These are phyloP conservation scores for Lachnellula subtilissima DNA, from an alignment of 2,329 filamentous ascomycete species.

Conservation along the genomic window DNA sequence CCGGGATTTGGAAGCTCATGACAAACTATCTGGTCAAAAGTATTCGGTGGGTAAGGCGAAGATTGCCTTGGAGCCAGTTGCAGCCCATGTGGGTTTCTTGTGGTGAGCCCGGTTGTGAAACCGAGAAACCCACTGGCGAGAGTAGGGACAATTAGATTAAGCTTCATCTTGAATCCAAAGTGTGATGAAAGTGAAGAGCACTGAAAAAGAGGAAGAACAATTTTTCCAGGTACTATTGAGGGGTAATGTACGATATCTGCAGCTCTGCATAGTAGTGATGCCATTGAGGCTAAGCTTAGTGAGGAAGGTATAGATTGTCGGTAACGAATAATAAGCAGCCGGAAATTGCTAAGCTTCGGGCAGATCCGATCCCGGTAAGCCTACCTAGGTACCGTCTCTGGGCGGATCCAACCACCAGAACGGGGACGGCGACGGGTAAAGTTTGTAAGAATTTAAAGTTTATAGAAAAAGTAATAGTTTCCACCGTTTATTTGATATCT, in stretches of 20 bases:
- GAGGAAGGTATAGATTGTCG: slow-evolving; percentile 1
- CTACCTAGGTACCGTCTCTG: no score
- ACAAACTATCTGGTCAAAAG: slow-evolving; percentile 21
- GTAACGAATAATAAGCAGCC: not conserved
- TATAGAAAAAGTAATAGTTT: no score
- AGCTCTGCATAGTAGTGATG: not conserved
- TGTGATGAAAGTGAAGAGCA: not conserved
- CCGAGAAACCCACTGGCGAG: slow-evolving; percentile 6
- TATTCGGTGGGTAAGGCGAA: slow-evolving; percentile 15
- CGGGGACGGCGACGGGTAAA: no score
- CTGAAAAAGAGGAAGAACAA: not conserved
- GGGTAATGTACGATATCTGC: not conserved
- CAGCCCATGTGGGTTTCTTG: not conserved
- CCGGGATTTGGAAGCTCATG: not conserved
- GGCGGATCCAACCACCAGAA: no score
- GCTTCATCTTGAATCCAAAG: not conserved
- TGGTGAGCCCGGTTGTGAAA: slow-evolving; percentile 1
- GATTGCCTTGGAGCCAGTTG: not conserved
- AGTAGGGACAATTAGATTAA: slow-evolving; percentile 2
- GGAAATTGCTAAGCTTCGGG: not conserved
- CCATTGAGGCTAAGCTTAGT: slow-evolving; percentile 4
- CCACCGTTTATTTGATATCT: no score
- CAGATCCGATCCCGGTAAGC: not conserved
- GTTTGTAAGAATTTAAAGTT: no score
- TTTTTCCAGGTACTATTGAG: not conserved